Conservation (phyloP, 345 rosid species). For the Acer saccharum region DNA sequence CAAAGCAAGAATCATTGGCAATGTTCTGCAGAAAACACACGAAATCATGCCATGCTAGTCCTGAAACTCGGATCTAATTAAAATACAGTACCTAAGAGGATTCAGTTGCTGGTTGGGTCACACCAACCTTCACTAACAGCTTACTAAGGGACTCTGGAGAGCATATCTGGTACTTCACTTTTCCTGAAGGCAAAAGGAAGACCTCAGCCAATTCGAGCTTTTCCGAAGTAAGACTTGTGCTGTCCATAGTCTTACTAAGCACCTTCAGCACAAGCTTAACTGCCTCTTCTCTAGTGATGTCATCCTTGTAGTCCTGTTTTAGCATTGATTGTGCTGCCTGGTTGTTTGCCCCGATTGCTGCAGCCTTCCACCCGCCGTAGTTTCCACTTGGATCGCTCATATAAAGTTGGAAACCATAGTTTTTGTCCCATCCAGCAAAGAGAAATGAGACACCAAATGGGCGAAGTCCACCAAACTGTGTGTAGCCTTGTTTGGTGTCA, state of each 20-base stretch:
- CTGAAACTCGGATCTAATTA: too few species aligned
- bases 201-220: slow-evolving; percentile 95
- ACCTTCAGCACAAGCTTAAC: slow-evolving; percentile 90
- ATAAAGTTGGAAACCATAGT: slow-evolving; percentile 86
- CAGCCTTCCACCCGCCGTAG: slow-evolving; percentile 97
- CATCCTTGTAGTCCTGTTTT: slow-evolving; percentile 94
- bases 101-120: slow-evolving; percentile 79
- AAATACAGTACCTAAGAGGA: slow-evolving; percentile 35
- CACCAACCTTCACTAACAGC: slow-evolving; percentile 75
- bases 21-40: too few species aligned
- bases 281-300: slow-evolving; percentile 83
- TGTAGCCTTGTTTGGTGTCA: slow-evolving; percentile 94
- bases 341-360: slow-evolving; percentile 92
- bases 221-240: slow-evolving; percentile 91
- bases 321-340: slow-evolving; percentile 96
- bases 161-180: slow-evolving; percentile 86
- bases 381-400: slow-evolving; percentile 97
- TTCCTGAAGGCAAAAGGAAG: slow-evolving; percentile 69
- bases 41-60: too few species aligned
- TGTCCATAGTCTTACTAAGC: slow-evolving; percentile 95
- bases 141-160: slow-evolving; percentile 72
- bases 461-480: slow-evolving; percentile 95
- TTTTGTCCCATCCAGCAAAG: slow-evolving; percentile 97
- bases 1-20: too few species aligned
- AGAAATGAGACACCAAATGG: slow-evolving; percentile 95